A percentile compares a stretch with the other conserved stretches of the same genome.
Conservation (phyloP, 805 yeast genomes). For the Candida jianshihensis region DNA sequence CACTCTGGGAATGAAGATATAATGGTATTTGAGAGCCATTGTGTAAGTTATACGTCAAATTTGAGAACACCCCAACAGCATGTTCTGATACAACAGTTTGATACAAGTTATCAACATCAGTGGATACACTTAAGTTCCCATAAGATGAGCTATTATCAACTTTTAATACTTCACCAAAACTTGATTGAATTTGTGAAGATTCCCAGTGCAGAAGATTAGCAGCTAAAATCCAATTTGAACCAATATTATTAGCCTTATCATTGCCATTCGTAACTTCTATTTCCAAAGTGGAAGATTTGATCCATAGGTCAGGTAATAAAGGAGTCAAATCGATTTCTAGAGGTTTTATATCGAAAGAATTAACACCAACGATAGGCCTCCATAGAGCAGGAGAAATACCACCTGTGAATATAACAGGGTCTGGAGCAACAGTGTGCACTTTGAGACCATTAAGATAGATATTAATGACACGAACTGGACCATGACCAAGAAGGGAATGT, state of each 20-base stretch:
- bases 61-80: slow-evolving; percentile 9
- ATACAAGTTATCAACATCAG: slow-evolving; percentile 13
- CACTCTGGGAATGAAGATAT: slow-evolving; percentile 15
- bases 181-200: slow-evolving; percentile 29
- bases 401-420: slow-evolving; percentile 73
- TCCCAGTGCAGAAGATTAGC: slow-evolving; percentile 54
- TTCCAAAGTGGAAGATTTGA: slow-evolving; percentile 29
- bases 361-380: slow-evolving; percentile 70
- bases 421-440: slow-evolving; percentile 58
- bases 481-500: slow-evolving; percentile 47
- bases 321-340: slow-evolving; percentile 66
- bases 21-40: slow-evolving; percentile 18
- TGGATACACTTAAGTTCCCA: slow-evolving; percentile 3
- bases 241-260: slow-evolving; percentile 18
- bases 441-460: slow-evolving; percentile 53
- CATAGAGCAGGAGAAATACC: slow-evolving; percentile 77
- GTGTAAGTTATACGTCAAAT: slow-evolving; percentile 11
- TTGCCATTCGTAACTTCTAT: slow-evolving; percentile 50
- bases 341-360: slow-evolving; percentile 69
- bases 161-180: slow-evolving; percentile 31
- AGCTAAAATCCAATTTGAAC: slow-evolving; percentile 52
- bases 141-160: slow-evolving; percentile 21
- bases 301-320: slow-evolving; percentile 64
- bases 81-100: slow-evolving; percentile 17
- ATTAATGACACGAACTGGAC: slow-evolving; percentile 64